phyloP scores from a whole-genome alignment of 2,329 filamentous ascomycete species.

The Pyrenochaeta sp. region DNA sequence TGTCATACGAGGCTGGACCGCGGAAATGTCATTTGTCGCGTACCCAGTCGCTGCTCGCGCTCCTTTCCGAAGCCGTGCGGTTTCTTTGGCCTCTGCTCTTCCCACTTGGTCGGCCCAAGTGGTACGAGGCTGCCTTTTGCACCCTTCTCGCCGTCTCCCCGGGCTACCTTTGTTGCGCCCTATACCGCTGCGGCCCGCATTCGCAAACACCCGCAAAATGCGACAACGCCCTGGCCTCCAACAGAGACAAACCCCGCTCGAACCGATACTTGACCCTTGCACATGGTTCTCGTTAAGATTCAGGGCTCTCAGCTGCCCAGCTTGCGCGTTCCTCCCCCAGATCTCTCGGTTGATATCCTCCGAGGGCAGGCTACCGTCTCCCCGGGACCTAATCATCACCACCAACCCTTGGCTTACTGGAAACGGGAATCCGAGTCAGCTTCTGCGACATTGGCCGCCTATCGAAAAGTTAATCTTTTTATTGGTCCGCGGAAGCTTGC shows the following conservation, averaged over 20 bases:
- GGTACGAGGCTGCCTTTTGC: background rate
- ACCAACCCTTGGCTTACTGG: conserved; percentile 5
- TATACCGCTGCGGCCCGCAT: conserved; percentile 7
- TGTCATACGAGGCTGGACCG: background rate
- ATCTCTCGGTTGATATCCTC: conserved; percentile 19
- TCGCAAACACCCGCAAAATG: conserved; percentile 5
- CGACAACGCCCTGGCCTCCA: conserved; percentile 2
- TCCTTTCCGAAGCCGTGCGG: background rate
- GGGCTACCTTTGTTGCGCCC: conserved; percentile 1
- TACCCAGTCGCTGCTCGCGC: conserved; percentile 10
- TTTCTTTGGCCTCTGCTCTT: conserved; percentile 7
- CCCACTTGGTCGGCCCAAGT: conserved; percentile 14
- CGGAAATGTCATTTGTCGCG: conserved; percentile 17
- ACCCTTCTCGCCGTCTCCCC: background rate
- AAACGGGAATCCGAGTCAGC: conserved; percentile 12
- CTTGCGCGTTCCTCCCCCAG: conserved; percentile 9
- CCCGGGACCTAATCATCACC: conserved; percentile 5
- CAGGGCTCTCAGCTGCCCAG: conserved; percentile 6
- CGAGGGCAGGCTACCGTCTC: conserved; percentile 14
- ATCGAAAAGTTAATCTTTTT: conserved; percentile 1
- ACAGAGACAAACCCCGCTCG: background rate
- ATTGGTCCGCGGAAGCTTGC: background rate
- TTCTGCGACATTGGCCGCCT: conserved; percentile 1
- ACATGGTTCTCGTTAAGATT: conserved; percentile 4
- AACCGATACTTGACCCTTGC: background rate